Evolutionary conservation across 495 filamentous ascomycete genomes (phyloP).

Genomic region (Penicillium waksmanii): DNA sequence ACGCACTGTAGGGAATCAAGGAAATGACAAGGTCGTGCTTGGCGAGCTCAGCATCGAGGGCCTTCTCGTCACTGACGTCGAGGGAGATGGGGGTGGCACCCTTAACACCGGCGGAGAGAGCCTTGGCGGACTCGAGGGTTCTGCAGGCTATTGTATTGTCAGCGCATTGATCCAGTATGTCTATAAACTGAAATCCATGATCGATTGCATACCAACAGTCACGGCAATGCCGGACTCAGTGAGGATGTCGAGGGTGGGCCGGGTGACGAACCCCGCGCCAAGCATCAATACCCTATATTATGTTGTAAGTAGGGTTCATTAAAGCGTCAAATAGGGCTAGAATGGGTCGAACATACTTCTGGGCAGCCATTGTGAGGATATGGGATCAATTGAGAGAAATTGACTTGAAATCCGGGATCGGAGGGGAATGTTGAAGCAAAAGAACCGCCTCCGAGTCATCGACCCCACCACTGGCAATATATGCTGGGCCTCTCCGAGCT

Average conservation of each 20-base stretch:
- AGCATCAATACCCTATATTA: conserved; percentile 7
- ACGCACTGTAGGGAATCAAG: conserved; percentile 79
- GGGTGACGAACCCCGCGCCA: conserved; percentile 53
- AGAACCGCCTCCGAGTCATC: conserved; percentile 6
- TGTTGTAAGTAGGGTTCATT: background rate
- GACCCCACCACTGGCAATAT: conserved; percentile 5
- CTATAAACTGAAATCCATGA: background rate
- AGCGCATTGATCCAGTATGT: background rate
- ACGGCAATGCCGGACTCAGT: conserved; percentile 75
- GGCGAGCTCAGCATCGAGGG: conserved; percentile 74
- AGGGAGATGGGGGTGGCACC: conserved; percentile 75
- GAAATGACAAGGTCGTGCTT: conserved; percentile 76
- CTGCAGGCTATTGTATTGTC: conserved; percentile 68
- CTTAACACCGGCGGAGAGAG: conserved; percentile 71
- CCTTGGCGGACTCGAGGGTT: conserved; percentile 75
- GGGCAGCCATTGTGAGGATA: conserved; percentile 3
- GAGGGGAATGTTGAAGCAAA: conserved; percentile 6
- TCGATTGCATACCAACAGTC: conserved; percentile 68
- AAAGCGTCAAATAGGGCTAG: background rate
- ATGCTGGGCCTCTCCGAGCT: conserved; percentile 3
- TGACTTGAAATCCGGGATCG: conserved; percentile 8
- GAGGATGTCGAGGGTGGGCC: conserved; percentile 78
- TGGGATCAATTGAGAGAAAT: background rate
- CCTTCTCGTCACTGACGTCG: conserved; percentile 74
- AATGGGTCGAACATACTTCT: background rate